Conservation (phyloP, 495 filamentous ascomycete genomes). For the Xylaria intraflava region DNA sequence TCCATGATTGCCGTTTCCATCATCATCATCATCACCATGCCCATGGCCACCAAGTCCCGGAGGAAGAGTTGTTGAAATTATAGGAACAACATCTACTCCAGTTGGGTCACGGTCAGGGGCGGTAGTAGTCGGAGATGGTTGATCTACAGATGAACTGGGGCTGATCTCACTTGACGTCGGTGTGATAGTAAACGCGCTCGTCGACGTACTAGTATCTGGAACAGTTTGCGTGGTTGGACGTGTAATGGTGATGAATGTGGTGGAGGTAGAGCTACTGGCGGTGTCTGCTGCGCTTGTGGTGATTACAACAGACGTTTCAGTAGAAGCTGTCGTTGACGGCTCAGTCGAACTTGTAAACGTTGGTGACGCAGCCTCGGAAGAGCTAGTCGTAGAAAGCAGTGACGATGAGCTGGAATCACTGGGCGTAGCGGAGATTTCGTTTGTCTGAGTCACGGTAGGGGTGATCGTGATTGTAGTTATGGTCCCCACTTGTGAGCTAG, state of each 20-base stretch:
- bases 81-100: constrained; percentile 8
- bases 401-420: neutral
- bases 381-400: neutral
- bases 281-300: neutral
- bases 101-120: constrained; percentile 1
- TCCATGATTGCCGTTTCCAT: neutral
- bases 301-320: neutral
- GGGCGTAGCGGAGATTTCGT: neutral
- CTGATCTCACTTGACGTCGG: neutral
- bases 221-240: neutral
- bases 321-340: constrained; percentile 1
- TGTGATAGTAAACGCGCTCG: neutral
- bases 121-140: neutral
- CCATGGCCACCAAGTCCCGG: neutral
- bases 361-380: neutral
- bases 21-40: neutral
- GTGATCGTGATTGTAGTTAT: neutral
- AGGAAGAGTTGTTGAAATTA: neutral
- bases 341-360: neutral
- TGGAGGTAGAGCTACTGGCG: neutral
- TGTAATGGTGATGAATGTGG: constrained; percentile 5
- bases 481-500: neutral
- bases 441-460: constrained; percentile 1
- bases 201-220: neutral
- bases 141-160: neutral